Conservation (phyloP, 495 filamentous ascomycete genomes). For the Zalerion maritima region DNA sequence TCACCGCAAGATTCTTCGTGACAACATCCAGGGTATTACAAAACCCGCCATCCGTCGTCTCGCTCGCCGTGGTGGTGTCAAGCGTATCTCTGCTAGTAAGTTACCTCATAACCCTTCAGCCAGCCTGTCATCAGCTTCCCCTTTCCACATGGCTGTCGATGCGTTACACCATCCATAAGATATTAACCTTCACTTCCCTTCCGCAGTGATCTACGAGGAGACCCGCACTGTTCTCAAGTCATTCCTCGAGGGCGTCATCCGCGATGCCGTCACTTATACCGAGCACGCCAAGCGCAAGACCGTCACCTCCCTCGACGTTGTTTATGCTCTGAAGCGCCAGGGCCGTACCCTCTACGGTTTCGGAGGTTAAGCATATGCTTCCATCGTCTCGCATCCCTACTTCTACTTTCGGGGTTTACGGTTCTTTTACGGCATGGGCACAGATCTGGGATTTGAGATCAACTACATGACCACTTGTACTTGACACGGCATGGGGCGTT, state of each 20-base stretch:
- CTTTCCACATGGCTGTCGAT: conserved; percentile 17
- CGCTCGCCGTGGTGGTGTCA: conserved; percentile 98
- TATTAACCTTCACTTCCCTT: conserved; percentile 19
- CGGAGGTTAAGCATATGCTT: conserved; percentile 67
- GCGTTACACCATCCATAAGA: conserved; percentile 73
- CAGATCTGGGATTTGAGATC: no score
- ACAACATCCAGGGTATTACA: conserved; percentile 99
- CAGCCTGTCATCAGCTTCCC: background rate
- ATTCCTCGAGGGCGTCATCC: conserved; percentile 99
- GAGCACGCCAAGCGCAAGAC: conserved; percentile 77
- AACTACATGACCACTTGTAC: no score
- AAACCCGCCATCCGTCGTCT: conserved; percentile 99
- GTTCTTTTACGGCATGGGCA: no score
- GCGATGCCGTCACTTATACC: conserved; percentile 35
- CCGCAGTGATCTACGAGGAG: conserved; percentile 91
- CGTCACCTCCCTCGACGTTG: conserved; percentile 84
- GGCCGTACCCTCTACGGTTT: conserved; percentile 96
- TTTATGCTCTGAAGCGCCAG: conserved; percentile 91
- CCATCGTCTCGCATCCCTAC: conserved; percentile 1
- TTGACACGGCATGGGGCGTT: no score
- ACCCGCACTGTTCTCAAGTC: conserved; percentile 99
- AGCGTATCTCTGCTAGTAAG: conserved; percentile 98
- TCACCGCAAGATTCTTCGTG: conserved; percentile 97
- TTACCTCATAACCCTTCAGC: conserved; percentile 51
- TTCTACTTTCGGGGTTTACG: no score